A percentile compares a stretch with the other conserved stretches of the same genome.
phyloP scores from a whole-genome alignment of 2,329 filamentous ascomycete species.

The Penicillium decumbens region DNA sequence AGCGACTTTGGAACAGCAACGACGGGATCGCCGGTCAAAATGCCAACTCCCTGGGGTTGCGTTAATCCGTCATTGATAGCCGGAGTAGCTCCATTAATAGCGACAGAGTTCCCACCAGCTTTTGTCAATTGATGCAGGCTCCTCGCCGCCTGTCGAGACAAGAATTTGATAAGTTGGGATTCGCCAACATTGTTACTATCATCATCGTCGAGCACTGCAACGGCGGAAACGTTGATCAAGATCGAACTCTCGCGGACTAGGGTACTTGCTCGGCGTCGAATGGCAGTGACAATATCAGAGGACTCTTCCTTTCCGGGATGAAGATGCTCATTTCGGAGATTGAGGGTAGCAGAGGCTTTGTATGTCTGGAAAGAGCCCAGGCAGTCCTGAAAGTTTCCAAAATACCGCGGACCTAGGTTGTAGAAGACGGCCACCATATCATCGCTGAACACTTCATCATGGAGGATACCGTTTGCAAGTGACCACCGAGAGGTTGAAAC shows the following conservation, averaged over 20 bases:
- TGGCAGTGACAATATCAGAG: constrained; percentile 86
- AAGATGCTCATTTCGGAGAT: constrained; percentile 83
- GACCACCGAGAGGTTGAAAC: constrained; percentile 79
- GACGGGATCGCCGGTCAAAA: constrained; percentile 77
- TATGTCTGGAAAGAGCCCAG: constrained; percentile 96
- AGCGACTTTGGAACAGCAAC: constrained; percentile 76
- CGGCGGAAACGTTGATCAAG: constrained; percentile 75
- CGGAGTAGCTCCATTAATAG: constrained; percentile 82
- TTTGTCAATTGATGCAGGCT: constrained; percentile 66
- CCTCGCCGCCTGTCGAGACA: constrained; percentile 67
- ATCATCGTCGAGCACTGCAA: constrained; percentile 74
- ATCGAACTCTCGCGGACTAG: constrained; percentile 78
- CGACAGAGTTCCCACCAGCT: constrained; percentile 70
- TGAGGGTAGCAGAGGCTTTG: constrained; percentile 81
- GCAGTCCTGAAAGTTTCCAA: constrained; percentile 95
- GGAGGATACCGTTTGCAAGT: constrained; percentile 80
- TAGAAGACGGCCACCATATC: constrained; percentile 88
- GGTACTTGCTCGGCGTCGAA: constrained; percentile 75
- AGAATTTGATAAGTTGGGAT: constrained; percentile 66
- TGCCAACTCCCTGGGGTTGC: constrained; percentile 71
- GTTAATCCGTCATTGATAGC: constrained; percentile 85
- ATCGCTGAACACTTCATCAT: constrained; percentile 82
- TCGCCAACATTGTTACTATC: constrained; percentile 68
- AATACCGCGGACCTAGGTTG: constrained; percentile 82
- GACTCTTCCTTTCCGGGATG: constrained; percentile 84